Conservation (phyloP, 139 green algal genomes). For the Chlamydomonas schloesseri region DNA sequence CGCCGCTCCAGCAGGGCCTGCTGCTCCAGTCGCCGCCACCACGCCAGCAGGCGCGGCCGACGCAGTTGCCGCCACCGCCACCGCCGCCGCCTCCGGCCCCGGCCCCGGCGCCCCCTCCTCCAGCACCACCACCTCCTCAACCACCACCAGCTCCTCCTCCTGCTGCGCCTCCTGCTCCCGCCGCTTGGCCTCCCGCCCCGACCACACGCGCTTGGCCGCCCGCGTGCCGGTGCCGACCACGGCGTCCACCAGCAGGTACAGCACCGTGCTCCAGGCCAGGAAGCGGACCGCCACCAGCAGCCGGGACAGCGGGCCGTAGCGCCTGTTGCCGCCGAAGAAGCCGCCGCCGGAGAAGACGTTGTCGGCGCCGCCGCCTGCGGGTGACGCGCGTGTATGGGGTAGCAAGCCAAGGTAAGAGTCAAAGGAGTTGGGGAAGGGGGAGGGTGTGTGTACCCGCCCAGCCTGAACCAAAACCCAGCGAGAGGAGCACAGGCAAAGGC, state of each 20-base stretch:
- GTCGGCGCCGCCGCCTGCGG: neutral
- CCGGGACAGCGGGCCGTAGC: slow-evolving; percentile 30
- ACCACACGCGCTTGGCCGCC: neutral
- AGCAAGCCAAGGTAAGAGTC: neutral
- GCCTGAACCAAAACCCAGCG: too few relatives aligned
- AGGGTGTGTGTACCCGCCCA: too few relatives aligned
- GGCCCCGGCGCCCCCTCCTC: too few relatives aligned
- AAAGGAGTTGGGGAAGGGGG: too few relatives aligned
- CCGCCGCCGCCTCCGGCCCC: neutral
- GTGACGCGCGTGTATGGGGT: neutral
- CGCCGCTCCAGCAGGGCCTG: neutral
- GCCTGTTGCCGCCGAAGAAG: neutral
- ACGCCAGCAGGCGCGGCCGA: neutral
- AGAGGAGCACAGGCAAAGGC: neutral
- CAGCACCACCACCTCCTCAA: neutral
- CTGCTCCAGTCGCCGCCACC: neutral
- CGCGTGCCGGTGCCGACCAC: neutral
- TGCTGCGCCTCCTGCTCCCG: neutral
- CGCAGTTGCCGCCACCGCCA: neutral
- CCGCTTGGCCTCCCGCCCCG: neutral
- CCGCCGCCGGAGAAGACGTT: slow-evolving; percentile 5
- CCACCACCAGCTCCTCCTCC: too few relatives aligned
- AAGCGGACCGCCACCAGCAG: neutral
- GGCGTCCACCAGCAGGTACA: slow-evolving; percentile 24
- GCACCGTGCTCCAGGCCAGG: slow-evolving; percentile 20